Conservation (phyloP, 139 green algal species). For the Chlorella sp. region DNA sequence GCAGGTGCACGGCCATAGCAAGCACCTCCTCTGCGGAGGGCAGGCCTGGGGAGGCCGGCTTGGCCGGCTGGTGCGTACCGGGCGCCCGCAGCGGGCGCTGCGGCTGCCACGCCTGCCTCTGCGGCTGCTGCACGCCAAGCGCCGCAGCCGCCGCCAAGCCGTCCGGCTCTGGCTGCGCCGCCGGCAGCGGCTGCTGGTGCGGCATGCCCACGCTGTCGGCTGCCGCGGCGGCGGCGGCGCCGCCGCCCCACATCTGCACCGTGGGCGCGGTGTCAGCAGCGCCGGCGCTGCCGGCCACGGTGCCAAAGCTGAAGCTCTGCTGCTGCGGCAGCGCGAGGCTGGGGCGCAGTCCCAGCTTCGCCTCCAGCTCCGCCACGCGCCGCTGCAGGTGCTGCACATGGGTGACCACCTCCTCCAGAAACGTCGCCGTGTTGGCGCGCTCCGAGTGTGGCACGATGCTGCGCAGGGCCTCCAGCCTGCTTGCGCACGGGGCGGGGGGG, state of each 20-base stretch:
- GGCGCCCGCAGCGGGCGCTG: background rate
- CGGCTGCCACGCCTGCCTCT: background rate
- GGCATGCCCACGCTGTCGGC: background rate
- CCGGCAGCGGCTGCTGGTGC: conserved; percentile 7
- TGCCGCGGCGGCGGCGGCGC: background rate
- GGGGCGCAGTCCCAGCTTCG: conserved; percentile 7
- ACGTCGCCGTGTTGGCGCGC: conserved; percentile 82
- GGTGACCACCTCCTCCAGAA: conserved; percentile 80
- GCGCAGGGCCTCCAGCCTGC: conserved; percentile 69
- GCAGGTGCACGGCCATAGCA: too few relatives aligned
- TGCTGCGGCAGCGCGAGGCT: background rate
- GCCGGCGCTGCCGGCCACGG: background rate
- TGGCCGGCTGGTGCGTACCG: too few relatives aligned
- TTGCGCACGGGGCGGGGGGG: too few relatives aligned
- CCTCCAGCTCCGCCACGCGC: conserved; percentile 27
- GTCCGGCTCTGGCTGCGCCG: conserved; percentile 10
- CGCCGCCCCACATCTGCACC: background rate
- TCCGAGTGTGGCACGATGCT: conserved; percentile 81
- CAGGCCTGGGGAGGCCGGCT: too few relatives aligned
- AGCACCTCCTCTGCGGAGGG: too few relatives aligned
- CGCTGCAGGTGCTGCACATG: conserved; percentile 64
- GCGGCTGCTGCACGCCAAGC: background rate
- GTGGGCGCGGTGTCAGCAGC: background rate
- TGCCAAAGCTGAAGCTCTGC: background rate
- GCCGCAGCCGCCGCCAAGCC: background rate